Evolutionary conservation across 148 eudicot species (phyloP).

Genomic region (Hydrangea macrophylla): DNA sequence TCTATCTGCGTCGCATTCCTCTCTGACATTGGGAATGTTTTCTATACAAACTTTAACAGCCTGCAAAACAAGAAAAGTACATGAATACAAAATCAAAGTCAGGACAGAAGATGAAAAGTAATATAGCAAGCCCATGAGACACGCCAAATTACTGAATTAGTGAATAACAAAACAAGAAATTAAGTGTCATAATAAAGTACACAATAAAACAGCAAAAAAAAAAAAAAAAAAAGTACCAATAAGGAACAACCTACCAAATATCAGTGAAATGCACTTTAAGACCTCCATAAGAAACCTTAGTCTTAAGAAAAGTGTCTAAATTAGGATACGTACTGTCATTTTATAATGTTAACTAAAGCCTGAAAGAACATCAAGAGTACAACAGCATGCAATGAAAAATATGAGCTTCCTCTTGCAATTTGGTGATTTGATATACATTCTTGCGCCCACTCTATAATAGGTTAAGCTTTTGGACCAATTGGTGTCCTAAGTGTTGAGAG

Average conservation of each 20-base stretch:
- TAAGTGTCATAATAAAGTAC: neutral
- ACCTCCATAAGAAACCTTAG: no score
- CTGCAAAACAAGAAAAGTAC: conserved; percentile 23
- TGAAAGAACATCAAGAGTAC: no score
- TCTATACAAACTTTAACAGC: conserved; percentile 56
- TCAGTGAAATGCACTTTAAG: neutral
- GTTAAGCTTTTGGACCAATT: no score
- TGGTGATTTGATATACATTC: no score
- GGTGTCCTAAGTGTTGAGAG: no score
- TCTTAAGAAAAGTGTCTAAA: no score
- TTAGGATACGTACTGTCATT: no score
- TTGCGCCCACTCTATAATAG: no score
- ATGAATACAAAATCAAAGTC: conserved; percentile 1
- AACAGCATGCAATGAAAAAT: no score
- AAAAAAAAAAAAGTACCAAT: neutral
- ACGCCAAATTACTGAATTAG: neutral
- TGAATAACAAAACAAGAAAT: neutral
- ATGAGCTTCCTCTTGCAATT: no score
- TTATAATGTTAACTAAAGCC: no score
- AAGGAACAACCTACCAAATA: neutral
- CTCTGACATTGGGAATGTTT: conserved; percentile 29
- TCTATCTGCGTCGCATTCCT: conserved; percentile 32
- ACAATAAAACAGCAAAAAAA: neutral
- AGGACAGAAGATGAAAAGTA: neutral
- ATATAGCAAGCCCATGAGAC: neutral